Conservation (phyloP, 257 asterid species). For the Jacaranda copaia region DNA sequence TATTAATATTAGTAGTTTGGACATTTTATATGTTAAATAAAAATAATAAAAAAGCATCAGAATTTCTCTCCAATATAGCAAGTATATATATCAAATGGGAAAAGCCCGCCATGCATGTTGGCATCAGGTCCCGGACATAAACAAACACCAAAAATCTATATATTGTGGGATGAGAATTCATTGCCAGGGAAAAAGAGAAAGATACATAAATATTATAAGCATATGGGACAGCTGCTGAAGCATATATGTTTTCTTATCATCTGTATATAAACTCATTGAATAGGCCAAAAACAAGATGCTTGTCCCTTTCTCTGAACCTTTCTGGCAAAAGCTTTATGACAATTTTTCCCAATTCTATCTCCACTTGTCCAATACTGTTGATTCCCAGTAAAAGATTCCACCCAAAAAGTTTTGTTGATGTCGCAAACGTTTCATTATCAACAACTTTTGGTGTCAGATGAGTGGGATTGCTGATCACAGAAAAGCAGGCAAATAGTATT, state of each 20-base stretch:
- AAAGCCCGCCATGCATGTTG: no score
- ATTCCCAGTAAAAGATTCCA: conserved; percentile 32
- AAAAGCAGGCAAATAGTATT: background rate
- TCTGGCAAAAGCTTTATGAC: conserved; percentile 6
- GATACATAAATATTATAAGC: background rate
- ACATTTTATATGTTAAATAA: no score
- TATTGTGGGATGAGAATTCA: no score
- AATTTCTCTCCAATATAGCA: no score
- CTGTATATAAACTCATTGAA: background rate
- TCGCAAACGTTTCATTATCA: conserved; percentile 29
- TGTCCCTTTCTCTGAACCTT: conserved; percentile 34
- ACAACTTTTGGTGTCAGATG: conserved; percentile 10
- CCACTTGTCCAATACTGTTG: conserved; percentile 36
- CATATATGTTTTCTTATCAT: background rate
- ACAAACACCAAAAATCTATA: no score
- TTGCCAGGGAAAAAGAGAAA: background rate
- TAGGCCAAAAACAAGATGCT: background rate
- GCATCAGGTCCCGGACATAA: no score
- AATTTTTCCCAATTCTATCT: conserved; percentile 24
- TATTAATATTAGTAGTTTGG: no score
- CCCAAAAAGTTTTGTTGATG: background rate
- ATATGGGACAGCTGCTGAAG: background rate
- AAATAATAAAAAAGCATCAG: no score
- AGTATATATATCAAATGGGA: no score
- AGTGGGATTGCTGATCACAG: conserved; percentile 14